These are phyloP conservation scores for Fonsecaea pugnacius DNA, from an alignment of 2,329 filamentous ascomycete species.

Conservation along the genomic window DNA sequence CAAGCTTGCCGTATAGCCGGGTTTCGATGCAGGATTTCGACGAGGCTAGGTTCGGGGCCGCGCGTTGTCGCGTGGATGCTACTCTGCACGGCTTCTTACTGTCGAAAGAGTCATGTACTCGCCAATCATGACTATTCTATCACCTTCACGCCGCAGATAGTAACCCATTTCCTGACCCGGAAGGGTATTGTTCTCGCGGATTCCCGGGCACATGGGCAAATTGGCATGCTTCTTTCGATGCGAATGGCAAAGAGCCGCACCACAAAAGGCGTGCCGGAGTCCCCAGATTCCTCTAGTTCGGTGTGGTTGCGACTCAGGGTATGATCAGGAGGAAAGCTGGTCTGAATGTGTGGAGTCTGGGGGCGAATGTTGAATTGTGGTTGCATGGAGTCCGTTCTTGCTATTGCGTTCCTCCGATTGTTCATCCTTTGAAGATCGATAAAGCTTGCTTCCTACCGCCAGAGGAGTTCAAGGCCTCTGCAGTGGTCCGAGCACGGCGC, in stretches of 20 bases:
- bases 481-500: background rate
- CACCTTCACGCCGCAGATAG: too few species aligned
- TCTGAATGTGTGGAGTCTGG: background rate
- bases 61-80: background rate
- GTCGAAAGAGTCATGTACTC: background rate
- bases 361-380: background rate
- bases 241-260: background rate
- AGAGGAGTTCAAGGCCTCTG: background rate
- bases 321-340: background rate
- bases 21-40: background rate
- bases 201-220: background rate
- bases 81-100: background rate
- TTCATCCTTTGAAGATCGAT: background rate
- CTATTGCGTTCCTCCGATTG: background rate
- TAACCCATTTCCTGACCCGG: too few species aligned
- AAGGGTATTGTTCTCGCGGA: background rate
- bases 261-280: background rate
- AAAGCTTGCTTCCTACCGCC: background rate
- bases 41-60: background rate
- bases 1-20: background rate
- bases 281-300: background rate
- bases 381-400: background rate
- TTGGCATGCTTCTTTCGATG: background rate
- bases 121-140: background rate
- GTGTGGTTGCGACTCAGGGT: background rate